Evolutionary conservation across 2,329 filamentous ascomycete genomes (phyloP).

Genomic region (Aschersonia sp.): DNA sequence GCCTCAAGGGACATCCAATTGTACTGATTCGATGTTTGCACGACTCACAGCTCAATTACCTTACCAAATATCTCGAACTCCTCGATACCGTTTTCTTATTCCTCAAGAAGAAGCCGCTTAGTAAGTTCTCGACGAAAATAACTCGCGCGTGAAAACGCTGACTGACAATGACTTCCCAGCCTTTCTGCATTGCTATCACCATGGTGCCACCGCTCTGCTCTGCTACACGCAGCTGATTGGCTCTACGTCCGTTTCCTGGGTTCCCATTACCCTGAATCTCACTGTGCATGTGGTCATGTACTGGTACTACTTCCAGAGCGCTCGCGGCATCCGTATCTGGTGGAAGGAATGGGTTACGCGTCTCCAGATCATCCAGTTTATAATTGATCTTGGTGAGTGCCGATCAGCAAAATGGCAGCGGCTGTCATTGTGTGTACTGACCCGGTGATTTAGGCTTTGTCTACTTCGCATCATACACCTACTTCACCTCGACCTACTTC

Average conservation of each 20-base stretch:
- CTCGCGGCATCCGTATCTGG: slow-evolving; percentile 89
- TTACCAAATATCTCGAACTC: slow-evolving; percentile 94
- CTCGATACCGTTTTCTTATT: slow-evolving; percentile 93
- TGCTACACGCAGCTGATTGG: slow-evolving; percentile 97
- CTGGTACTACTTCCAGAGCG: slow-evolving; percentile 99
- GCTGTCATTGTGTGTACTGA: slow-evolving; percentile 4
- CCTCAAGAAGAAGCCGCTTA: slow-evolving; percentile 98
- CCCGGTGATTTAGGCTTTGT: slow-evolving; percentile 56
- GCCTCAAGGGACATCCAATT: not conserved
- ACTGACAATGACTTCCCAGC: slow-evolving; percentile 25
- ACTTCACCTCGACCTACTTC: slow-evolving; percentile 90
- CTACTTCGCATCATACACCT: slow-evolving; percentile 98
- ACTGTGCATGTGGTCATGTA: slow-evolving; percentile 97
- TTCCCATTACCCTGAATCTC: slow-evolving; percentile 83
- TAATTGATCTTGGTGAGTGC: slow-evolving; percentile 79
- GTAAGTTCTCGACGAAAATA: slow-evolving; percentile 10
- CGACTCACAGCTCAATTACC: slow-evolving; percentile 74
- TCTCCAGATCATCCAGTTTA: slow-evolving; percentile 92
- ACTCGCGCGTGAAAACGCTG: not conserved
- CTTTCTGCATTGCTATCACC: slow-evolving; percentile 98
- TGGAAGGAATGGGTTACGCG: slow-evolving; percentile 99
- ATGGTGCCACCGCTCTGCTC: slow-evolving; percentile 88
- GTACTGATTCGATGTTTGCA: no score
- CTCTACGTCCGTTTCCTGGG: slow-evolving; percentile 87
- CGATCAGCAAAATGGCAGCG: not conserved